Percentiles rank a stretch among this genome's conserved stretches.
These are phyloP conservation scores for Ophiocytium majus DNA, from an alignment of 352 stramenopile species.

Conservation along the genomic window DNA sequence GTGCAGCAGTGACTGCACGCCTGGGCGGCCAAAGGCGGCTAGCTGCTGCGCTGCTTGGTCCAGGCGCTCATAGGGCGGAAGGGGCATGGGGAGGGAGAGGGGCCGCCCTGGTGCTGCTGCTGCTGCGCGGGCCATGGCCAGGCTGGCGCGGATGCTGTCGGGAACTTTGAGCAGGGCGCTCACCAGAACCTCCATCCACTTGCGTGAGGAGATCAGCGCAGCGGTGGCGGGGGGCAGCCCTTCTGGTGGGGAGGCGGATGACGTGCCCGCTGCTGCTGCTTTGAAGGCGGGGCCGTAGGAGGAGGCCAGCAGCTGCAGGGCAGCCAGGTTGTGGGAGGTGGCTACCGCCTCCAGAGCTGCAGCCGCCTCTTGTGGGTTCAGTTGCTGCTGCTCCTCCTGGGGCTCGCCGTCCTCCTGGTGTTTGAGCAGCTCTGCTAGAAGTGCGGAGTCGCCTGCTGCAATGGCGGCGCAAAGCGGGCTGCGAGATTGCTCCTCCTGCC, in stretches of 20 bases:
- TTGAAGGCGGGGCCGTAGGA: not conserved
- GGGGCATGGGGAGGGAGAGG: not conserved
- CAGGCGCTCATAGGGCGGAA: not conserved
- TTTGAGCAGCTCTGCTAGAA: no score
- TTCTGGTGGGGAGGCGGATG: not conserved
- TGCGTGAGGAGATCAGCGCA: not conserved
- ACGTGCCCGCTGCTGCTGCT: not conserved
- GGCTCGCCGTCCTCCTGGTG: no score
- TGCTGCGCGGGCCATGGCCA: not conserved
- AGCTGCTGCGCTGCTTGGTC: not conserved
- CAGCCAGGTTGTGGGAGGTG: constrained; percentile 9
- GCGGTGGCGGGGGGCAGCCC: not conserved
- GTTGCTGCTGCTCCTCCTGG: no score
- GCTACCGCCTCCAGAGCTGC: not conserved
- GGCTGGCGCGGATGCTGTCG: not conserved
- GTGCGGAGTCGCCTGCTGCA: no score
- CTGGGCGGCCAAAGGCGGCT: not conserved
- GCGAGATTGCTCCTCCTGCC: no score
- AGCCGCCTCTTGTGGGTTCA: constrained; percentile 11
- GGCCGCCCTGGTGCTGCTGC: no score
- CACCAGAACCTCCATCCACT: constrained; percentile 3
- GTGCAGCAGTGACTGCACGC: not conserved
- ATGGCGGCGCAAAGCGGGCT: no score
- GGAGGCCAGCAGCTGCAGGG: not conserved
- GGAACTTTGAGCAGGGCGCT: constrained; percentile 11